Percentiles rank a stretch among this genome's conserved stretches.
phyloP scores from a whole-genome alignment of 306 rosid species.

The Cicer chorassanicum region DNA sequence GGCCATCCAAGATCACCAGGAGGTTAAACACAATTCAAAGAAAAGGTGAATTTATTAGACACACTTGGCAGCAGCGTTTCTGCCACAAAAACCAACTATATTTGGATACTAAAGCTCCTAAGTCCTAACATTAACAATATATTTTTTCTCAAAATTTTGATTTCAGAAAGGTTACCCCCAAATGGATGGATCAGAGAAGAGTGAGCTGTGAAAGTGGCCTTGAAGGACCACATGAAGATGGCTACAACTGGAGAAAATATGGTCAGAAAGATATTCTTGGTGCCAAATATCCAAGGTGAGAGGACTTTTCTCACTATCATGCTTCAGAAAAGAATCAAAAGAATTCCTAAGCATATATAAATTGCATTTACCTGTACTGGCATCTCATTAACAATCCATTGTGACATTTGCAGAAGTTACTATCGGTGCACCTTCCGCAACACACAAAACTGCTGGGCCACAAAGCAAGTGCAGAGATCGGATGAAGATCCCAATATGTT shows the following conservation, averaged over 20 bases:
- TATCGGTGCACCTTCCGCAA: conserved; percentile 92
- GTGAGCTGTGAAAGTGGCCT: conserved; percentile 71
- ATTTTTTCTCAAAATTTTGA: conserved; percentile 2
- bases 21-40: conserved; percentile 61
- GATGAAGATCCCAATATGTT: conserved; percentile 79
- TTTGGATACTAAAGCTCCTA: conserved; percentile 32
- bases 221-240: conserved; percentile 86
- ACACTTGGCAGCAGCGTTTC: conserved; percentile 29
- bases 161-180: conserved; percentile 74
- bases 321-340: conserved; percentile 32
- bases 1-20: conserved; percentile 51
- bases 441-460: conserved; percentile 80
- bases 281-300: conserved; percentile 84
- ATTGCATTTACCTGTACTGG: not conserved
- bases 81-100: conserved; percentile 33
- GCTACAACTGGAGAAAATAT: conserved; percentile 90
- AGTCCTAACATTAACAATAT: not conserved
- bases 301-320: not conserved
- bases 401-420: conserved; percentile 81
- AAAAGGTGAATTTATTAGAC: conserved; percentile 63
- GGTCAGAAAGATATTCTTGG: conserved; percentile 94
- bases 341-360: not conserved
- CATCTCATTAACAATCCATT: conserved; percentile 41
- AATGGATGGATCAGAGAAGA: conserved; percentile 71
- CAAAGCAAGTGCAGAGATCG: conserved; percentile 95